Conservation (phyloP, 805 yeast species). For the Sugiyamaella floridensis region DNA sequence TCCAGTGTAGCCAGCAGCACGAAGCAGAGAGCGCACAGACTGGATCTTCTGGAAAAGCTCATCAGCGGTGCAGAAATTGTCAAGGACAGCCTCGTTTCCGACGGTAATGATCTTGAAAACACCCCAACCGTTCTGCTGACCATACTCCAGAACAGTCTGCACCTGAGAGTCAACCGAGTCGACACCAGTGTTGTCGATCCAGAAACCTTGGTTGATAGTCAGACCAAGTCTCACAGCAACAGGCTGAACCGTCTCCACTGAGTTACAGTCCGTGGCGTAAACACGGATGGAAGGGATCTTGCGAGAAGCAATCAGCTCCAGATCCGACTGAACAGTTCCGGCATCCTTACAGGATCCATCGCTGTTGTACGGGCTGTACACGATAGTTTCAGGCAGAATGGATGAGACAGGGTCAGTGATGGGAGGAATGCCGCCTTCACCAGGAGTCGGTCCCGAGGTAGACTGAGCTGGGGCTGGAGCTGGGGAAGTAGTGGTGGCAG, state of each 20-base stretch:
- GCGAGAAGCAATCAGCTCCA: constrained; percentile 48
- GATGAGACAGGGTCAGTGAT: constrained; percentile 15
- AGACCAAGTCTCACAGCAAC: constrained; percentile 53
- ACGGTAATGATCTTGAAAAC: constrained; percentile 70
- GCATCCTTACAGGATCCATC: constrained; percentile 62
- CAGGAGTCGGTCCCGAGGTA: constrained; percentile 2
- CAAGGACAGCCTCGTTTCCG: constrained; percentile 81
- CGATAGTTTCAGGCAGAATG: constrained; percentile 28
- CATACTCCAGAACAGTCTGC: constrained; percentile 44
- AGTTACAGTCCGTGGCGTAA: constrained; percentile 83
- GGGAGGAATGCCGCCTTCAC: constrained; percentile 11
- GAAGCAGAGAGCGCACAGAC: constrained; percentile 51
- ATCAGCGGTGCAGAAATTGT: constrained; percentile 51
- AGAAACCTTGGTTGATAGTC: constrained; percentile 78
- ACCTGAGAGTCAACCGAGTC: constrained; percentile 62
- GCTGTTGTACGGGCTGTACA: constrained; percentile 56
- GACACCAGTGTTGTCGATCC: constrained; percentile 61
- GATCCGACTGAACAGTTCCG: constrained; percentile 49
- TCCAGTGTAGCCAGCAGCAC: constrained; percentile 70
- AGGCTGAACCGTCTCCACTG: constrained; percentile 58
- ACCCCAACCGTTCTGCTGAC: constrained; percentile 56
- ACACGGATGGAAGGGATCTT: constrained; percentile 65
- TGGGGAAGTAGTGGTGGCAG: constrained; percentile 7
- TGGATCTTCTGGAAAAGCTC: constrained; percentile 62
- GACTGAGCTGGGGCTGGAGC: constrained; percentile 3